A percentile compares a stretch with the other conserved stretches of the same genome.
Conservation (phyloP, 2,329 filamentous ascomycete species). For the Monilinia fructigena region DNA sequence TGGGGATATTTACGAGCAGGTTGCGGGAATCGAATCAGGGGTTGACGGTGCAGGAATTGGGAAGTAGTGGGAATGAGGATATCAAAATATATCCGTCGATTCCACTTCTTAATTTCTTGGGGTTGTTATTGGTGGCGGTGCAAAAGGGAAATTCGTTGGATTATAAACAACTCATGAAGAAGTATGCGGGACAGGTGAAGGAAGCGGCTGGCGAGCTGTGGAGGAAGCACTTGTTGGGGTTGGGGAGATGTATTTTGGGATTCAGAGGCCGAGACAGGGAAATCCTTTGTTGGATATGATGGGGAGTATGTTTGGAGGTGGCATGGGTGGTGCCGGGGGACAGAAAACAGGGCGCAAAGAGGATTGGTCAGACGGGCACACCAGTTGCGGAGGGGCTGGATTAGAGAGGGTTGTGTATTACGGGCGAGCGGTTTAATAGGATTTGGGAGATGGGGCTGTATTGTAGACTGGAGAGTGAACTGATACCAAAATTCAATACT, state of each 20-base stretch:
- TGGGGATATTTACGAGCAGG: conserved; percentile 69
- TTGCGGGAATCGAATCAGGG: conserved; percentile 55
- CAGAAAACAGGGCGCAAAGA: conserved; percentile 40
- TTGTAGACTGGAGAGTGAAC: not conserved
- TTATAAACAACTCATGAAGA: conserved; percentile 76
- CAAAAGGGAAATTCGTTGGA: conserved; percentile 74
- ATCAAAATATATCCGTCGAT: conserved; percentile 82
- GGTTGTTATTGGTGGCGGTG: conserved; percentile 76
- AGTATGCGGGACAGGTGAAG: conserved; percentile 76
- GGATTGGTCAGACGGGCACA: conserved; percentile 42
- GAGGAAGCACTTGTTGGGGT: conserved; percentile 79
- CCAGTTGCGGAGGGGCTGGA: conserved; percentile 61
- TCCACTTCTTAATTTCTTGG: conserved; percentile 93
- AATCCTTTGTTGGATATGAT: conserved; percentile 98
- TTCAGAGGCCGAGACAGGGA: conserved; percentile 81
- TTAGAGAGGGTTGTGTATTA: conserved; percentile 40
- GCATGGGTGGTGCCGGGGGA: conserved; percentile 51
- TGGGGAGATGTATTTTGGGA: conserved; percentile 95
- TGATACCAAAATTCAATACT: conserved; percentile 11
- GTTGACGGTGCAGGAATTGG: conserved; percentile 78
- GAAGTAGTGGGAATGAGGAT: conserved; percentile 72
- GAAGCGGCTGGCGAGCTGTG: conserved; percentile 72
- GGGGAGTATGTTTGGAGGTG: conserved; percentile 87
- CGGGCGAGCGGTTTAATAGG: not conserved
- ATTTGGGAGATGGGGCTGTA: not conserved